Conservation (phyloP, 2,329 filamentous ascomycete species). For the Tolypocladium nubicola region DNA sequence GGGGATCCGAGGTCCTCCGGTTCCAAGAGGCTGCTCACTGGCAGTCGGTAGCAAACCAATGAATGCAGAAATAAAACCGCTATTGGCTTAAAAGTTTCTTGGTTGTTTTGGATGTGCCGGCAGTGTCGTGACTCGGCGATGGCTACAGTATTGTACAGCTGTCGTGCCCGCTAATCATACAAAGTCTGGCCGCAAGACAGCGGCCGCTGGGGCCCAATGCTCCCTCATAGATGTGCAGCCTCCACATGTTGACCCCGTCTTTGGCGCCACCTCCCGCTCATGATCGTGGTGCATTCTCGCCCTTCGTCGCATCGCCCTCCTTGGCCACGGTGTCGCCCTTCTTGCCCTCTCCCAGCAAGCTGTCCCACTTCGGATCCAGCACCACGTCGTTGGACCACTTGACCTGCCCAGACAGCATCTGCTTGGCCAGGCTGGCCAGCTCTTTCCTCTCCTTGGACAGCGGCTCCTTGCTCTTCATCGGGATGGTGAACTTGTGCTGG, state of each 20-base stretch:
- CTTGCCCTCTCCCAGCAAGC: slow-evolving; percentile 13
- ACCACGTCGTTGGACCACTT: slow-evolving; percentile 44
- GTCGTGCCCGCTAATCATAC: slow-evolving; percentile 16
- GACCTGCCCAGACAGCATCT: slow-evolving; percentile 48
- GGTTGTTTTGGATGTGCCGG: slow-evolving; percentile 11
- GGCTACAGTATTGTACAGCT: slow-evolving; percentile 22
- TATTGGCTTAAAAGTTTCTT: neutral
- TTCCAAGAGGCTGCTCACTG: slow-evolving; percentile 53
- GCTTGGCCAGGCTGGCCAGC: slow-evolving; percentile 53
- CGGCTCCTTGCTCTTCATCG: slow-evolving; percentile 30
- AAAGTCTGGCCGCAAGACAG: slow-evolving; percentile 1
- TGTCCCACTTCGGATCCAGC: slow-evolving; percentile 37
- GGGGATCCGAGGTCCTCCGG: slow-evolving; percentile 63
- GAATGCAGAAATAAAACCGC: slow-evolving; percentile 10
- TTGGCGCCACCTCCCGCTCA: neutral
- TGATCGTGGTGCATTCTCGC: neutral
- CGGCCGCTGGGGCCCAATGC: neutral
- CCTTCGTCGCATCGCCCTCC: slow-evolving; percentile 2
- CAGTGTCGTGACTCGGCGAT: slow-evolving; percentile 10
- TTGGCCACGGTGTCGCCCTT: slow-evolving; percentile 12
- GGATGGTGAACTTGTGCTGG: slow-evolving; percentile 21
- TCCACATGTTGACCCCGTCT: neutral
- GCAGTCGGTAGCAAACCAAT: slow-evolving; percentile 11
- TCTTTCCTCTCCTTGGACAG: slow-evolving; percentile 29
- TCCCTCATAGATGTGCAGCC: neutral